Percentiles rank a stretch among this genome's conserved stretches.
These are phyloP conservation scores for Puccinia triticina DNA, from an alignment of 1,284 basidiomycete genomes.

Conservation along the genomic window DNA sequence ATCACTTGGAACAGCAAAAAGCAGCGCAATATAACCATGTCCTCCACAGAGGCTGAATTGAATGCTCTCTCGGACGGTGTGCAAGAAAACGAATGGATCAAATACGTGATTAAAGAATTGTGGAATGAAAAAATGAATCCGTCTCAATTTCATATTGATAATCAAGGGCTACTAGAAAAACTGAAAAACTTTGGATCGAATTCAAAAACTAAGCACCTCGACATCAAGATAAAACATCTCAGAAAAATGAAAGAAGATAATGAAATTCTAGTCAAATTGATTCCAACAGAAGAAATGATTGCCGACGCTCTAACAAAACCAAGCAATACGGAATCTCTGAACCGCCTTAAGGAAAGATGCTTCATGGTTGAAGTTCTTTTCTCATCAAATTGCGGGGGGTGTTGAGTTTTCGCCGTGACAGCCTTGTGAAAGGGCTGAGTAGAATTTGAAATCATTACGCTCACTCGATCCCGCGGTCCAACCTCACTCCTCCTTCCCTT, in stretches of 20 bases:
- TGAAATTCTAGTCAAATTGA: not conserved
- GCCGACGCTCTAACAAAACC: not conserved
- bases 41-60: not conserved
- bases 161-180: not conserved
- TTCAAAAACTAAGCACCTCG: not conserved
- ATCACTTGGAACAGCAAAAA: not conserved
- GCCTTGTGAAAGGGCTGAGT: too few species aligned
- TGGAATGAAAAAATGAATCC: not conserved
- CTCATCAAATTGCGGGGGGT: not conserved
- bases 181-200: constrained; percentile 13
- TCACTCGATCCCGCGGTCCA: too few species aligned
- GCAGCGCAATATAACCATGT: not conserved
- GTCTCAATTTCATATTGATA: constrained; percentile 5
- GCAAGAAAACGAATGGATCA: not conserved
- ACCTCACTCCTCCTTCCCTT: too few species aligned
- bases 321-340: not conserved
- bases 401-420: too few species aligned
- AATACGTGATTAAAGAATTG: not conserved
- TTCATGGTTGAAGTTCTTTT: not conserved
- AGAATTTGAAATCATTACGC: too few species aligned
- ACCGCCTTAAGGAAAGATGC: not conserved
- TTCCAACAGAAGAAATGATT: not conserved
- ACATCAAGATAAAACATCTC: not conserved
- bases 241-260: not conserved
- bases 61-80: not conserved